These are phyloP conservation scores for Macrocybe gigantea DNA, from an alignment of 768 basidiomycete species.

Conservation along the genomic window DNA sequence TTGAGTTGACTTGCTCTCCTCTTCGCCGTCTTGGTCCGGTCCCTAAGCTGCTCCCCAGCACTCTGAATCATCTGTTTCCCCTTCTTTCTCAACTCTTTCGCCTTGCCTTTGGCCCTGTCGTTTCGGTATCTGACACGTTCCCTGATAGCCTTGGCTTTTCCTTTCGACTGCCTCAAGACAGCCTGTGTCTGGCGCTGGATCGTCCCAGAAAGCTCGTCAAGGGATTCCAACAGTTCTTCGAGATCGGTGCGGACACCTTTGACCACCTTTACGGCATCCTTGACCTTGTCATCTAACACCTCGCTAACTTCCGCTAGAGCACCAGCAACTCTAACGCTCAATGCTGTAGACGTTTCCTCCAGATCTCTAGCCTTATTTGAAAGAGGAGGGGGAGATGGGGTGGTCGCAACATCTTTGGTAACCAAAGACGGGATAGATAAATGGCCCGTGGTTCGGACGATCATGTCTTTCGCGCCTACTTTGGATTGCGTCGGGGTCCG, in stretches of 20 bases:
- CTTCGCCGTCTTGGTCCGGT: conserved; percentile 26
- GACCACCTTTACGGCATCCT: conserved; percentile 36
- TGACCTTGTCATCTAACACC: conserved; percentile 40
- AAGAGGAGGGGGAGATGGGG: too few relatives aligned
- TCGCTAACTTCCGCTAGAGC: conserved; percentile 32
- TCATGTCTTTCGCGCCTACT: conserved; percentile 24
- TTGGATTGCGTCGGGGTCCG: conserved; percentile 20
- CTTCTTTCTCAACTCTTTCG: conserved; percentile 44
- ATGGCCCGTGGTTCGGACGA: conserved; percentile 27
- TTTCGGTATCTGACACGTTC: conserved; percentile 45
- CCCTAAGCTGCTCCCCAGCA: conserved; percentile 35
- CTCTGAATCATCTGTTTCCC: conserved; percentile 40
- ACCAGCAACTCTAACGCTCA: conserved; percentile 36
- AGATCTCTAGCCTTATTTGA: too few relatives aligned
- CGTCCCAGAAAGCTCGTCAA: conserved; percentile 50
- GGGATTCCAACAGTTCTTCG: conserved; percentile 49
- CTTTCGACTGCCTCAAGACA: conserved; percentile 43
- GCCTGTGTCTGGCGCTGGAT: conserved; percentile 44
- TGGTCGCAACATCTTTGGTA: too few relatives aligned
- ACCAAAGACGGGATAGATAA: conserved; percentile 1
- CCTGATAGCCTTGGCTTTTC: conserved; percentile 35
- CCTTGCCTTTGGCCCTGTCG: conserved; percentile 45
- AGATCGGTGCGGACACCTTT: conserved; percentile 44
- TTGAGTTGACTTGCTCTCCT: conserved; percentile 7
- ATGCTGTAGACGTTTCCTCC: conserved; percentile 13